Evolutionary conservation across 2,329 filamentous ascomycete species (phyloP).

Genomic region (Claviceps digitariae): DNA sequence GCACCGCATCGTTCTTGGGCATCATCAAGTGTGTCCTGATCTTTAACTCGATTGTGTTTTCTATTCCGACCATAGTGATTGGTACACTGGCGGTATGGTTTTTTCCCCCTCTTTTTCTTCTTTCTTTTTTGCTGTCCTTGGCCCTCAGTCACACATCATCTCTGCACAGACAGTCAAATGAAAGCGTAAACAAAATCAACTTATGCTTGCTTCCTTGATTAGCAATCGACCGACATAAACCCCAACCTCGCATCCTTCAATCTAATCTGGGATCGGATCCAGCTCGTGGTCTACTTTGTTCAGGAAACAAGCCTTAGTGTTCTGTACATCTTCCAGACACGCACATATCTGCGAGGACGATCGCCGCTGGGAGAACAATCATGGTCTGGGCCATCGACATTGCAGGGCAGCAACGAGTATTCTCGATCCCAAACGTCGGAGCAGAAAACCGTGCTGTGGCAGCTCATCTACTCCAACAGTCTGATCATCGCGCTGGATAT

Average conservation of each 20-base stretch:
- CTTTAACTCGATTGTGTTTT: constrained; percentile 35
- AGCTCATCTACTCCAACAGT: constrained; percentile 31
- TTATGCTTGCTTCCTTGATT: neutral
- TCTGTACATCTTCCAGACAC: constrained; percentile 28
- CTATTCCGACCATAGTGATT: constrained; percentile 38
- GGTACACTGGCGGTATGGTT: constrained; percentile 33
- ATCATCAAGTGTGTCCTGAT: constrained; percentile 43
- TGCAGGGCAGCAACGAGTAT: constrained; percentile 15
- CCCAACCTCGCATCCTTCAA: constrained; percentile 14
- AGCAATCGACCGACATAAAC: constrained; percentile 16
- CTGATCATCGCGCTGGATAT: constrained; percentile 33
- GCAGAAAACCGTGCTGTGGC: constrained; percentile 13
- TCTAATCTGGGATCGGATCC: constrained; percentile 34
- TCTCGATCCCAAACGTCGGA: constrained; percentile 8
- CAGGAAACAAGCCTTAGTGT: constrained; percentile 38
- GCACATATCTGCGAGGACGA: constrained; percentile 6
- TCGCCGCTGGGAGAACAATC: constrained; percentile 5
- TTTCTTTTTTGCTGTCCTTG: too few relatives aligned
- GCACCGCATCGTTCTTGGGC: constrained; percentile 31
- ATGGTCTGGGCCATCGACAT: constrained; percentile 30
- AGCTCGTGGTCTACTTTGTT: constrained; percentile 38
- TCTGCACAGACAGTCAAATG: too few relatives aligned
- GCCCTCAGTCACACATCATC: too few relatives aligned
- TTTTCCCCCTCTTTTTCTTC: constrained; percentile 1
- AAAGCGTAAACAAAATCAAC: neutral